phyloP scores from a whole-genome alignment of 352 stramenopile genomes.

The Phytophthora hybrid region DNA sequence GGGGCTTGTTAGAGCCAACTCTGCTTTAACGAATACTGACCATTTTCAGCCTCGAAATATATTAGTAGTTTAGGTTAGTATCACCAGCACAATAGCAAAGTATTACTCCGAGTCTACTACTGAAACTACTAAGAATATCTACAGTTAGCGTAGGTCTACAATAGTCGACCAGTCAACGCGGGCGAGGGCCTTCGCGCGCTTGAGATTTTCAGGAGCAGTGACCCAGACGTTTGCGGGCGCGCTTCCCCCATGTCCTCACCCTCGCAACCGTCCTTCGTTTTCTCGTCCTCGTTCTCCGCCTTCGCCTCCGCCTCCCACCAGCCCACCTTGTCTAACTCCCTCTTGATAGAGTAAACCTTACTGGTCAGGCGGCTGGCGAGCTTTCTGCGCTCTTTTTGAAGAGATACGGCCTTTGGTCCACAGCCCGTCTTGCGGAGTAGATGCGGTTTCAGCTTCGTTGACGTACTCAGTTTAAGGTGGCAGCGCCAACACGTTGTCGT shows the following conservation, averaged over 20 bases:
- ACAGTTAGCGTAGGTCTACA: background rate
- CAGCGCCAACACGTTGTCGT: background rate
- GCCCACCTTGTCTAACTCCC: background rate
- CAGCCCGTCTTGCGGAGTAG: background rate
- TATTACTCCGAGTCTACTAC: background rate
- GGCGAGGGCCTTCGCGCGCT: background rate
- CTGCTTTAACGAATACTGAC: background rate
- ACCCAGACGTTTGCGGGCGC: background rate
- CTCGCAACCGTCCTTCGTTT: background rate
- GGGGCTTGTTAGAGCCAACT: background rate
- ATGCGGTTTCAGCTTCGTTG: background rate
- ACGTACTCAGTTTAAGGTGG: background rate
- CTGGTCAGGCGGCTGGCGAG: background rate
- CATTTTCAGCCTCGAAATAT: background rate
- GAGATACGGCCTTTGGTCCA: background rate
- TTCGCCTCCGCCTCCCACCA: background rate
- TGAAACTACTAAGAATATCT: background rate
- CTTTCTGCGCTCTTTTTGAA: background rate
- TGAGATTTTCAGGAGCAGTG: background rate
- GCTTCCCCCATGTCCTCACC: background rate
- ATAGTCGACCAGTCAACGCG: background rate
- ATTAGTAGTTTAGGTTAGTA: too few species aligned
- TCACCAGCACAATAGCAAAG: background rate
- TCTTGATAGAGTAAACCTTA: background rate
- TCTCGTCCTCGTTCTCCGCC: background rate